These are phyloP conservation scores for Aristolochia fimbriata DNA, from an alignment of 164 flowering plant genomes.

Conservation along the genomic window DNA sequence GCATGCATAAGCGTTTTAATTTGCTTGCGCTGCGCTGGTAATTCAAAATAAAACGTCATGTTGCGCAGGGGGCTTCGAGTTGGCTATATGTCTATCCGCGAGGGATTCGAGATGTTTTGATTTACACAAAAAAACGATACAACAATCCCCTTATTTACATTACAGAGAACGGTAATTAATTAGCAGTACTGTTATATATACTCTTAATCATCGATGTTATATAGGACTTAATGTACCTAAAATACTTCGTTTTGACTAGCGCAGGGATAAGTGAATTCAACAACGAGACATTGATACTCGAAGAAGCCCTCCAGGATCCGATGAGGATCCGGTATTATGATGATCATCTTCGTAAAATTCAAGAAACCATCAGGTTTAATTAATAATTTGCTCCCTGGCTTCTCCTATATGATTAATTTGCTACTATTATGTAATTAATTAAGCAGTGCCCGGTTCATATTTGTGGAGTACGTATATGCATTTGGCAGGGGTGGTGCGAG, in stretches of 20 bases:
- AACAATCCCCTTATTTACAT: conserved; percentile 13
- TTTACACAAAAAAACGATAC: conserved; percentile 15
- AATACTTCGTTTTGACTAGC: neutral
- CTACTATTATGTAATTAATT: neutral
- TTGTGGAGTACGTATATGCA: too few relatives aligned
- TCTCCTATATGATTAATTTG: too few relatives aligned
- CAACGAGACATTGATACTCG: conserved; percentile 10
- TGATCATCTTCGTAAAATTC: conserved; percentile 26
- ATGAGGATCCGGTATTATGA: conserved; percentile 28
- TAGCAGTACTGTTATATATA: neutral
- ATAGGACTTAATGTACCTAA: too few relatives aligned
- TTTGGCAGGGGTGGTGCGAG: conserved; percentile 23
- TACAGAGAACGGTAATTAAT: conserved; percentile 24
- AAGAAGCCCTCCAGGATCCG: conserved; percentile 27
- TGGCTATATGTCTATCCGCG: conserved; percentile 20
- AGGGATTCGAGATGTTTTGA: conserved; percentile 17
- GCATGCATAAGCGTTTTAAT: too few relatives aligned
- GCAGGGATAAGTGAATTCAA: conserved; percentile 29
- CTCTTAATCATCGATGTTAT: too few relatives aligned
- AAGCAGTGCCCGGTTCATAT: too few relatives aligned
- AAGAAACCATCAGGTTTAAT: conserved; percentile 20
- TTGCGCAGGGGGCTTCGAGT: conserved; percentile 12
- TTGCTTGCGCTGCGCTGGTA: too few relatives aligned
- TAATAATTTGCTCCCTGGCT: too few relatives aligned
- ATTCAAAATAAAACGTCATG: too few relatives aligned